Conservation (phyloP, 306 rosid species). For the Calophaca sinica region DNA sequence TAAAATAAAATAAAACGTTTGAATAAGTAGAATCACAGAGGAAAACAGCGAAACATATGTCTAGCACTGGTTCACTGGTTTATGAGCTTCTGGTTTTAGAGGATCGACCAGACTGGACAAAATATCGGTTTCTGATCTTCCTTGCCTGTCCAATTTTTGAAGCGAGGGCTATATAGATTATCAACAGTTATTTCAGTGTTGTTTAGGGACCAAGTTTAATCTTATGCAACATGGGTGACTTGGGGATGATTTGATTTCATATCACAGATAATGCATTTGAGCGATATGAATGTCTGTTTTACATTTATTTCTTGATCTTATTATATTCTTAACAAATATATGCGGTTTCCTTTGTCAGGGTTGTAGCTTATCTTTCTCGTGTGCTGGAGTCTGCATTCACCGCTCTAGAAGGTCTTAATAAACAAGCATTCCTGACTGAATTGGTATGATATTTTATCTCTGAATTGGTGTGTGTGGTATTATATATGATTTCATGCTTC, state of each 20-base stretch:
- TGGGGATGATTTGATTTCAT: slow-evolving; percentile 20
- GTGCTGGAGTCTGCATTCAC: slow-evolving; percentile 96
- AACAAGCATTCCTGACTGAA: slow-evolving; percentile 95
- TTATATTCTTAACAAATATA: slow-evolving; percentile 37
- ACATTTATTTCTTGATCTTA: neutral
- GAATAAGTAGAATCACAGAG: slow-evolving; percentile 21
- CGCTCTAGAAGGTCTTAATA: slow-evolving; percentile 95
- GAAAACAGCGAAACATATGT: slow-evolving; percentile 31
- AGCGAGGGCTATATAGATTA: slow-evolving; percentile 16
- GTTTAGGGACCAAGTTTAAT: slow-evolving; percentile 38
- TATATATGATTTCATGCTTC: slow-evolving; percentile 34
- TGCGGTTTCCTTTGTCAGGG: slow-evolving; percentile 62
- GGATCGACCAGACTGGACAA: slow-evolving; percentile 2
- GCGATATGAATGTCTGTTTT: slow-evolving; percentile 14
- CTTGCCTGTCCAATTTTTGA: neutral
- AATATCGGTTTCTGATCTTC: slow-evolving; percentile 4
- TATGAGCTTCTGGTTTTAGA: slow-evolving; percentile 35
- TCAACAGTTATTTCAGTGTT: slow-evolving; percentile 7
- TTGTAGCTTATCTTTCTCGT: slow-evolving; percentile 97
- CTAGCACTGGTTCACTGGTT: slow-evolving; percentile 14
- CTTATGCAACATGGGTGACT: slow-evolving; percentile 4
- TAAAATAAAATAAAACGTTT: neutral
- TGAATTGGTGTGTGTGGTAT: slow-evolving; percentile 6
- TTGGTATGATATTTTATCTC: slow-evolving; percentile 62
- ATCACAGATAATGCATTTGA: slow-evolving; percentile 1